phyloP scores from a whole-genome alignment of 139 green algal genomes.

The Tetradesmus obliquus region DNA sequence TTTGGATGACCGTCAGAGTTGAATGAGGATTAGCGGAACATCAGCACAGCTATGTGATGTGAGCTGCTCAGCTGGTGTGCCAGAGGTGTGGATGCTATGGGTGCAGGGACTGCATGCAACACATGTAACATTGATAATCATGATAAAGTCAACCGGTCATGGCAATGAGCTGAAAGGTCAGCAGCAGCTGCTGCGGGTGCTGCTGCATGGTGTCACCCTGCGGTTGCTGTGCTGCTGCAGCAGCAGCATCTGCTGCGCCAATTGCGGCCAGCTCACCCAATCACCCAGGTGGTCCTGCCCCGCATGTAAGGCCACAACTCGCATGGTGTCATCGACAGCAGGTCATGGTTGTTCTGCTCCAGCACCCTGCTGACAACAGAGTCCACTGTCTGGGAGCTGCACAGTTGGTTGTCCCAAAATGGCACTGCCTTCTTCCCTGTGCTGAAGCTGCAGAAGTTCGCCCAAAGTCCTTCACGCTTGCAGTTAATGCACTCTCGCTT shows the following conservation, averaged over 20 bases:
- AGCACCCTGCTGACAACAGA: neutral
- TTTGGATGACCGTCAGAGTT: too few species aligned
- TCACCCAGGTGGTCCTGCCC: slow-evolving; percentile 44
- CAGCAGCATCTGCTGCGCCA: neutral
- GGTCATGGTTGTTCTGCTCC: slow-evolving; percentile 21
- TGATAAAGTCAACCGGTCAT: neutral
- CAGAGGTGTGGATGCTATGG: too few species aligned
- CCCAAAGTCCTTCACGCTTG: slow-evolving; percentile 17
- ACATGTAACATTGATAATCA: too few species aligned
- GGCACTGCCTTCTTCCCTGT: slow-evolving; percentile 3
- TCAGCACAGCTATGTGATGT: too few species aligned
- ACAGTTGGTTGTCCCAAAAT: slow-evolving; percentile 43
- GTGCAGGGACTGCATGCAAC: too few species aligned
- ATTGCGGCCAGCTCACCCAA: slow-evolving; percentile 20
- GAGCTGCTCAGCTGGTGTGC: too few species aligned
- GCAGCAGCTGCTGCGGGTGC: neutral
- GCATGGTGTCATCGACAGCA: slow-evolving; percentile 38
- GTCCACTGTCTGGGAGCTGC: slow-evolving; percentile 9
- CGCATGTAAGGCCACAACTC: slow-evolving; percentile 40
- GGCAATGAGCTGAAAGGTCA: neutral
- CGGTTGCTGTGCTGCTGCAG: slow-evolving; percentile 12
- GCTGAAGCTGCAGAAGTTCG: slow-evolving; percentile 18
- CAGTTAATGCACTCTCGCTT: slow-evolving; percentile 37
- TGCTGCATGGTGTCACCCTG: slow-evolving; percentile 1
- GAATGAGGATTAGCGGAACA: too few species aligned